phyloP scores from a whole-genome alignment of 2,329 filamentous ascomycete species.

The Trichoderma citrinoviride region DNA sequence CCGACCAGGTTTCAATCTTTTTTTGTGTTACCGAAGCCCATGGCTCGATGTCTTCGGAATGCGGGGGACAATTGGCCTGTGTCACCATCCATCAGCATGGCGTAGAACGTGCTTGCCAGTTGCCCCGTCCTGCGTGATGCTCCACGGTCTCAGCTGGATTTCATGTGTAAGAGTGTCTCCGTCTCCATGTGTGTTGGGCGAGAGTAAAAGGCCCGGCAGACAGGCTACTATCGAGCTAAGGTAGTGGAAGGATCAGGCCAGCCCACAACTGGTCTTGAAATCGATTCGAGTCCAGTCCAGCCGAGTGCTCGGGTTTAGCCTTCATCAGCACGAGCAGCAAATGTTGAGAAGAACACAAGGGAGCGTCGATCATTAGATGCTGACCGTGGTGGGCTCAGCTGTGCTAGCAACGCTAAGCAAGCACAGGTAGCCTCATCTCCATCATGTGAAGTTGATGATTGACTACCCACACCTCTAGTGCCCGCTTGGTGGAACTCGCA shows the following conservation, averaged over 20 bases:
- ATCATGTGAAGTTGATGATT: not conserved
- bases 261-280: not conserved
- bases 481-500: not conserved
- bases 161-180: no score
- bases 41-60: not conserved
- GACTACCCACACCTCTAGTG: not conserved
- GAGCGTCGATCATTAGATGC: conserved; percentile 9
- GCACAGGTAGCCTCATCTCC: not conserved
- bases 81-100: not conserved
- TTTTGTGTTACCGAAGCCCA: not conserved
- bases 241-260: conserved; percentile 6
- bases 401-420: not conserved
- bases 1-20: not conserved
- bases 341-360: not conserved
- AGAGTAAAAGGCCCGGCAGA: not conserved
- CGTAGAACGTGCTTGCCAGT: no score
- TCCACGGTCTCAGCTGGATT: no score
- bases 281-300: not conserved
- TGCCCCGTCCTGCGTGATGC: no score
- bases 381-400: not conserved
- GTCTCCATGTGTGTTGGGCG: not conserved
- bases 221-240: not conserved
- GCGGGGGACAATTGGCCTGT: not conserved
- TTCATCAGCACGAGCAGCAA: not conserved
- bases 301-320: not conserved